Evolutionary conservation across 805 yeast genomes (phyloP), one percentile per base, ranked within the genome.

Genomic region (Candida wancherniae): DNA sequence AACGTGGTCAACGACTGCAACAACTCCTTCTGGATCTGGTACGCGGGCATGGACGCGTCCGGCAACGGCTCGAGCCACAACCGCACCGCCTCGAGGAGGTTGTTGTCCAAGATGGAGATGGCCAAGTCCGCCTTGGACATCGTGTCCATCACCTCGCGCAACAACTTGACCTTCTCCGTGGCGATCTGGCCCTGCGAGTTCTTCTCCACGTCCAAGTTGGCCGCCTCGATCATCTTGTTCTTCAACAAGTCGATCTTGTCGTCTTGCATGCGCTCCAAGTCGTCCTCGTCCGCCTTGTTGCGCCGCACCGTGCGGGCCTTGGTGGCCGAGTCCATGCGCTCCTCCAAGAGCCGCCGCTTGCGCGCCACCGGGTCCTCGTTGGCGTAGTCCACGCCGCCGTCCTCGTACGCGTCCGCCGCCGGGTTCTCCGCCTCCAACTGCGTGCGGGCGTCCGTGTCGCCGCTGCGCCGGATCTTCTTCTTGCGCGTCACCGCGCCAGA

Each of bases 21-120:
- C 47, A 92, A 62, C 34, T 83, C 88, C 56, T 82, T 85, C 57
- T 92, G 98, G 44, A 92, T 90, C 57, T 87, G 95, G 62, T 83
- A 92, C 1, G 95, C 88, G n/a, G 99, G 99, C 61, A 92, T 70
- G 8, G 96, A 85, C 26, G 94, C 95, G 67, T 94, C 97, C 3
- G 98, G 98, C 48, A 92, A 70, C 18, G 99, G 99, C 58, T 92
- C 99, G 36, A 92, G 69, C 99, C 99, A 92, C 55, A 86, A 80
- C 47, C 97, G 74, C 16, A 92, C 88, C 29, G 95, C 90, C 49
- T 90, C 97, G 37, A 92, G 67, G 47, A 92, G 60, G 57, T 92
- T 92, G 56, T 92, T 92, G 63, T 92, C 99, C 50, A 92, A 69
- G 37, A 92, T 85, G 17, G 95, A 82, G 52, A 90, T 95, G 19